Evolutionary conservation across 768 basidiomycete species (phyloP).

Genomic region (Paxillus involutus): DNA sequence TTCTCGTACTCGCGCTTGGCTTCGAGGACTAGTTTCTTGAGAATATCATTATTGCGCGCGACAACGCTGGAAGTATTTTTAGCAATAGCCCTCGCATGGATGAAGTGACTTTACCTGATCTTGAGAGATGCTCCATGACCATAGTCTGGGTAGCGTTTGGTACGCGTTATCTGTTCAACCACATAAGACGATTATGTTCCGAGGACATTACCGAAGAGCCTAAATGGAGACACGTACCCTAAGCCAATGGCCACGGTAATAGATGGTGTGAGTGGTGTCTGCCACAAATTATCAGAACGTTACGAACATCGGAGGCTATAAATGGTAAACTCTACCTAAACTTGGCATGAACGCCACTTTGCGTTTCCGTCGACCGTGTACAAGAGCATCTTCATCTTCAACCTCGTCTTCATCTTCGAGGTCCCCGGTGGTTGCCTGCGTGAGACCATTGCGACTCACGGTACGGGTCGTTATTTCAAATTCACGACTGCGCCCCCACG

Average conservation of each 20-base stretch:
- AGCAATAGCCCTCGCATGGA: constrained; percentile 15
- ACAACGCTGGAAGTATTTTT: constrained; percentile 58
- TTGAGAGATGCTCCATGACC: constrained; percentile 73
- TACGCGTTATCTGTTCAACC: constrained; percentile 66
- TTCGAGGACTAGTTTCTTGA: constrained; percentile 84
- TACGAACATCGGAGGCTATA: constrained; percentile 11
- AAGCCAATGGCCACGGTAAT: constrained; percentile 88
- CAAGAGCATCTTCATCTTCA: constrained; percentile 53
- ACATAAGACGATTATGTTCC: constrained; percentile 20
- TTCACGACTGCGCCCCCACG: constrained; percentile 85
- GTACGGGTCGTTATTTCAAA: constrained; percentile 88
- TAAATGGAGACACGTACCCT: constrained; percentile 47
- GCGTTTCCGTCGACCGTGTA: constrained; percentile 71
- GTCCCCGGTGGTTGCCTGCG: constrained; percentile 70
- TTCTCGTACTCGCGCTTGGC: constrained; percentile 89
- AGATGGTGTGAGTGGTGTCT: constrained; percentile 89
- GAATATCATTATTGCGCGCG: constrained; percentile 83
- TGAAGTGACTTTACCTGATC: constrained; percentile 57
- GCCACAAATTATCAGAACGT: constrained; percentile 16
- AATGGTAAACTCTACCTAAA: constrained; percentile 50
- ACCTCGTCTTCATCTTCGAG: constrained; percentile 77
- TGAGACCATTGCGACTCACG: constrained; percentile 61
- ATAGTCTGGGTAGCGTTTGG: constrained; percentile 74
- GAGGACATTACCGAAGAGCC: constrained; percentile 12
- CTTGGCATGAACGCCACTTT: constrained; percentile 88